Percentiles rank a stretch among this genome's conserved stretches.
Conservation (phyloP, 164 flowering plant genomes). For the Warburgia ugandensis region DNA sequence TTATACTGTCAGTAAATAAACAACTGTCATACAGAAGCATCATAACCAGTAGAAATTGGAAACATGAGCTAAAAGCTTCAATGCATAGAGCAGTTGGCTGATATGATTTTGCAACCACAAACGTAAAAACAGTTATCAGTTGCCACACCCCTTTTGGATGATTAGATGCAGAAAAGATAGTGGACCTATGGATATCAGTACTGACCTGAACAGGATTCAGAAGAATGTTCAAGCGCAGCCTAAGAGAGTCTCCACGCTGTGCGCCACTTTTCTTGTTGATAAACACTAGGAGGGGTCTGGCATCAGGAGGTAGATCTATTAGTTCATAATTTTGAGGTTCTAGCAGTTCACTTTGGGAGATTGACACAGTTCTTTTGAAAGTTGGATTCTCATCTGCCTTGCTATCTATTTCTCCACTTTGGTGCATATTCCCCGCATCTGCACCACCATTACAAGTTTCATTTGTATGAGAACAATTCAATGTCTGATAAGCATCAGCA, state of each 20-base stretch:
- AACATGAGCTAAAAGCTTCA: no score
- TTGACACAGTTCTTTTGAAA: slow-evolving; percentile 34
- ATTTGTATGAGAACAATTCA: slow-evolving; percentile 32
- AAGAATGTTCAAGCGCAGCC: slow-evolving; percentile 70
- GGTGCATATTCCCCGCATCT: slow-evolving; percentile 17
- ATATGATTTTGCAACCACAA: no score
- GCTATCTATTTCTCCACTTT: slow-evolving; percentile 28
- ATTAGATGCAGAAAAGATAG: no score
- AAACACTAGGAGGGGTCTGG: slow-evolving; percentile 87
- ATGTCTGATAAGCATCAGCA: slow-evolving; percentile 26
- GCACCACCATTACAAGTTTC: slow-evolving; percentile 38
- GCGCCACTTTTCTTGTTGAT: slow-evolving; percentile 97
- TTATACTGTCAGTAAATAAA: no score
- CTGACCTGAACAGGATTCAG: slow-evolving; percentile 93
- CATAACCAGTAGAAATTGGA: no score
- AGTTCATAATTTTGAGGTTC: slow-evolving; percentile 61
- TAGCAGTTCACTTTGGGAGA: slow-evolving; percentile 40
- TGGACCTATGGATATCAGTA: not conserved
- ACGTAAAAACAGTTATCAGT: no score
- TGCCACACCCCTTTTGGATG: no score
- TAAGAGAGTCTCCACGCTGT: slow-evolving; percentile 78
- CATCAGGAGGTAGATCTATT: slow-evolving; percentile 76
- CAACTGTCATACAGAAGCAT: no score
- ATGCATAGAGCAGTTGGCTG: no score
- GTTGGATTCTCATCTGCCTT: slow-evolving; percentile 35